Conservation (phyloP, 73 alveolate genomes). For the Paramecium sexaurelia region DNA sequence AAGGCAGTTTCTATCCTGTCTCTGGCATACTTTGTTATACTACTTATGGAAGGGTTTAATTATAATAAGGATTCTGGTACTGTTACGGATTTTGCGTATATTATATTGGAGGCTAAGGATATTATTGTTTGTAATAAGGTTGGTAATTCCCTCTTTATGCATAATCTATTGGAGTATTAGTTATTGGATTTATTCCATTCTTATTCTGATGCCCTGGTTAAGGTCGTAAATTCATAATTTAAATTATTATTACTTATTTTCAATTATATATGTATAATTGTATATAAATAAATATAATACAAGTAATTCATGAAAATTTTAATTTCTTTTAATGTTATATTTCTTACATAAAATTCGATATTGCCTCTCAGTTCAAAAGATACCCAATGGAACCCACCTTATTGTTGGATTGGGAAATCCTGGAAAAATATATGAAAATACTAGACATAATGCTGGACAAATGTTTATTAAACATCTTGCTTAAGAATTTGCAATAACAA, state of each 20-base stretch:
- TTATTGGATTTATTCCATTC: constrained; percentile 45
- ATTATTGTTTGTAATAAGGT: background rate
- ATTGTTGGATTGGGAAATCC: constrained; percentile 65
- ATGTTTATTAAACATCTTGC: constrained; percentile 22
- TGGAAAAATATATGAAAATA: constrained; percentile 39
- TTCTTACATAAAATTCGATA: background rate
- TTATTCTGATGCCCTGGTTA: constrained; percentile 44
- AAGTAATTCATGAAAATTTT: background rate
- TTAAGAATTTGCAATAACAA: background rate
- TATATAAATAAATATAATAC: background rate
- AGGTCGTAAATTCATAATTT: constrained; percentile 37
- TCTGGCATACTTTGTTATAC: background rate
- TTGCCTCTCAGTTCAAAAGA: background rate
- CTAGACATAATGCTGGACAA: constrained; percentile 55
- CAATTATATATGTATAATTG: background rate
- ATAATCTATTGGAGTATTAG: constrained; percentile 43
- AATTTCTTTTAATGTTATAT: background rate
- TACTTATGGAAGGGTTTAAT: constrained; percentile 13
- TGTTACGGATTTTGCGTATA: constrained; percentile 48
- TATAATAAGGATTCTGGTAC: constrained; percentile 37
- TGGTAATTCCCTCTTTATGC: constrained; percentile 8
- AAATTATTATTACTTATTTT: background rate
- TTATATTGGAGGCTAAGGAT: constrained; percentile 22
- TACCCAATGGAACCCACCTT: background rate
- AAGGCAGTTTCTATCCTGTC: constrained; percentile 32